phyloP scores from a whole-genome alignment of 495 filamentous ascomycete genomes.

The Symbiotaphrina buchneri region DNA sequence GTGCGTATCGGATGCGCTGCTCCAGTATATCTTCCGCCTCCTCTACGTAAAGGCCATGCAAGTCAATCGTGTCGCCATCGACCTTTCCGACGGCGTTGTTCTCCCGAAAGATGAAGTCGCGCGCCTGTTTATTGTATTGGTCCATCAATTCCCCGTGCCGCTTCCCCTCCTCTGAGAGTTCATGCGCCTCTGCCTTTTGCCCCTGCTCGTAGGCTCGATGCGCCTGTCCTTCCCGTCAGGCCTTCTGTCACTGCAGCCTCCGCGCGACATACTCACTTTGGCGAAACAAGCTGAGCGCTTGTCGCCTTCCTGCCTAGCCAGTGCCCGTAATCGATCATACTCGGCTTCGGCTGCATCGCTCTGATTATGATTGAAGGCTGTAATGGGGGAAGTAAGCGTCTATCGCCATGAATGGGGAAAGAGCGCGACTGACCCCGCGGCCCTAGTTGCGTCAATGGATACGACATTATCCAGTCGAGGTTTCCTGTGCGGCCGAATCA shows the following conservation, averaged over 20 bases:
- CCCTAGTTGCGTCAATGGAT: conserved; percentile 42
- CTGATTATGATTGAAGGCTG: conserved; percentile 66
- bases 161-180: conserved; percentile 69
- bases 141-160: conserved; percentile 56
- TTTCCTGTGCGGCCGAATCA: too few species aligned
- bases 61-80: conserved; percentile 63
- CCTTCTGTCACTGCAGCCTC: conserved; percentile 3
- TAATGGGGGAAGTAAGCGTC: conserved; percentile 3
- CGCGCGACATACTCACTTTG: conserved; percentile 20
- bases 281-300: conserved; percentile 59
- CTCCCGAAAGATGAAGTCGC: conserved; percentile 82
- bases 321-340: conserved; percentile 75
- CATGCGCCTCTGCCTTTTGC: conserved; percentile 58
- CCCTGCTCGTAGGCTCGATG: conserved; percentile 61
- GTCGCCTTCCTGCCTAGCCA: conserved; percentile 54
- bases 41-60: conserved; percentile 83
- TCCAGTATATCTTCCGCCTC: conserved; percentile 84
- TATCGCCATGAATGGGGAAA: conserved; percentile 1
- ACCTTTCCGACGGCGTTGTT: conserved; percentile 62
- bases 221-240: conserved; percentile 20
- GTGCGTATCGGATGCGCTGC: conserved; percentile 55
- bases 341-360: conserved; percentile 51
- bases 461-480: too few species aligned
- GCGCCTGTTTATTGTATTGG: conserved; percentile 67
- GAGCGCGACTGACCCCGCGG: conserved; percentile 23